Conservation (phyloP, 73 alveolate species). For the Paramecium sonneborni region DNA sequence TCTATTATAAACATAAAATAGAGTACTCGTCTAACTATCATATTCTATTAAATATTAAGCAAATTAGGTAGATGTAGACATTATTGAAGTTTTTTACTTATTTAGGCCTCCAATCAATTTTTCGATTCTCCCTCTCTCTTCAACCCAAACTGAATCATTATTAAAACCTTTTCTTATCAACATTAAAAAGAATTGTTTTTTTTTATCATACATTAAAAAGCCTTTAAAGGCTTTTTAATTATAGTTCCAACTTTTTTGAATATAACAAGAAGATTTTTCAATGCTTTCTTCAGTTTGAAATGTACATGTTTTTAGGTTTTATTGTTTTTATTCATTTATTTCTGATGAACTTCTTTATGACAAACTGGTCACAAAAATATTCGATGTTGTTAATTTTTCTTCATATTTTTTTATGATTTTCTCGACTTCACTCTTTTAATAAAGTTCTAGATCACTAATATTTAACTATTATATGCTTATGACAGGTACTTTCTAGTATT, state of each 20-base stretch:
- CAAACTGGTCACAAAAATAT: not conserved
- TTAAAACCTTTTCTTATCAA: not conserved
- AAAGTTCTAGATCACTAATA: not conserved
- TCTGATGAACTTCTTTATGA: not conserved
- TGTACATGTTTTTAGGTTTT: not conserved
- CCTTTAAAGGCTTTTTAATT: not conserved
- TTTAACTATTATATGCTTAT: not conserved
- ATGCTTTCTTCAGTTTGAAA: not conserved
- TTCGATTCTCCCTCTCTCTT: not conserved
- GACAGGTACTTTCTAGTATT: not conserved
- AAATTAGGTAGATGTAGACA: not conserved
- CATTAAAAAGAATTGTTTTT: not conserved
- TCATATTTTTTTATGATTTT: not conserved
- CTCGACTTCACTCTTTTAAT: not conserved
- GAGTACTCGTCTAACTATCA: not conserved
- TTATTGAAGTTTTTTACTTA: not conserved
- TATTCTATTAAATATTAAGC: not conserved
- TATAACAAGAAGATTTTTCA: not conserved
- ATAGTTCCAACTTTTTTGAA: not conserved
- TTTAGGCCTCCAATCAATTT: not conserved
- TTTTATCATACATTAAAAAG: not conserved
- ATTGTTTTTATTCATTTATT: not conserved
- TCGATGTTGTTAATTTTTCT: not conserved
- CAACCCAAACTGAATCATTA: not conserved
- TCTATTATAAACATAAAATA: not conserved